phyloP scores from a whole-genome alignment of 306 rosid genomes.

The Gleditsia sinensis region DNA sequence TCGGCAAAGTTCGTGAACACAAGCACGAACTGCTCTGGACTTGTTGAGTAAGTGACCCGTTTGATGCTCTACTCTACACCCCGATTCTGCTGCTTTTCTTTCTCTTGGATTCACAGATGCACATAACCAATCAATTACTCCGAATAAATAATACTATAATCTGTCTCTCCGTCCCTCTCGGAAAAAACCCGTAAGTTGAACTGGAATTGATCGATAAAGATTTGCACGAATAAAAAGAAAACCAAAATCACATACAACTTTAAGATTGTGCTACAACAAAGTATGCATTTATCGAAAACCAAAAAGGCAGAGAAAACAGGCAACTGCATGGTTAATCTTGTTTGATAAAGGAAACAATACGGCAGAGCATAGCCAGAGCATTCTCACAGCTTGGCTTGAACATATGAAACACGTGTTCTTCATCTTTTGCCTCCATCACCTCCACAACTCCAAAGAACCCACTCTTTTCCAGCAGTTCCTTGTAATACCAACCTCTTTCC shows the following conservation, averaged over 20 bases:
- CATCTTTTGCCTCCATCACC: conserved; percentile 50
- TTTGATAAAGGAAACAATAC: conserved; percentile 45
- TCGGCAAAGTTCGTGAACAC: too few relatives aligned
- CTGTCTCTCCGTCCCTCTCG: too few relatives aligned
- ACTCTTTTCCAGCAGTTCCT: conserved; percentile 47
- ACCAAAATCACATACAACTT: not conserved
- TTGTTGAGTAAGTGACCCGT: too few relatives aligned
- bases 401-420: conserved; percentile 67
- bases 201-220: too few relatives aligned
- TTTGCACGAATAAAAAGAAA: not conserved
- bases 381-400: conserved; percentile 41
- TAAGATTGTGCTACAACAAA: not conserved
- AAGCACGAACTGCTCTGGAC: too few relatives aligned
- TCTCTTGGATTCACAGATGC: too few relatives aligned
- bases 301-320: not conserved
- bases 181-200: too few relatives aligned
- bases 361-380: conserved; percentile 38
- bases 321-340: not conserved
- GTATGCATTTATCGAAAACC: not conserved
- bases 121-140: too few relatives aligned
- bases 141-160: too few relatives aligned
- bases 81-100: too few relatives aligned
- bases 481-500: conserved; percentile 55
- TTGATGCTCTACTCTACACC: too few relatives aligned
- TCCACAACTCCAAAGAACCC: conserved; percentile 58